Evolutionary conservation across 2,329 filamentous ascomycete species (phyloP), one percentile per base, ranked within the genome.

Genomic region (Colletotrichum chrysophilum): DNA sequence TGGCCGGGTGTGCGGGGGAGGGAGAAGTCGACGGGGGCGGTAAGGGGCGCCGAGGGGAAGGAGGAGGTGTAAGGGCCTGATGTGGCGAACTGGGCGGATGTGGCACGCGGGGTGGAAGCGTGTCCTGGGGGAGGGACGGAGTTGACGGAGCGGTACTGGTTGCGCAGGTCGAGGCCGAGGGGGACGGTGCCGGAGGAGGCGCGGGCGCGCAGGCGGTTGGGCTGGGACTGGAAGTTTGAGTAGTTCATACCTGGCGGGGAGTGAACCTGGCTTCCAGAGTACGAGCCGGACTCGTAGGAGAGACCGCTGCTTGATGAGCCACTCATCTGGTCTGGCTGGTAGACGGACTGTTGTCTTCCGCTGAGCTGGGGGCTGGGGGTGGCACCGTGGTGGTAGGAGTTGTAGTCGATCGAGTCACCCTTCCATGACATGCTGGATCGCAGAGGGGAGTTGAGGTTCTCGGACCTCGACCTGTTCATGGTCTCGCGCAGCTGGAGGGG

Each of bases 381-480:
- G 10, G 84, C 84, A 18, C 83, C 84, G 62, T 88, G 86, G 61
- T 88, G 86, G 79, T 91, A 92, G 13, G 85, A 87, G 13, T 85
- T 87, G 80, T 92, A 93, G 79, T 92, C 90, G 72, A 92, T 87
- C 2, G 88, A 85, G 76, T 91, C 89, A 16, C 89, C 89, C 81
- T 92, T 92, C 91, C 91, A 93, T 14, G 90, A 89, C 89, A 92
- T 91, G 80, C 89, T 91, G 12, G 91, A 87, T 43, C 91, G 86
- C 61, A 93, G 83, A 4, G 91, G 90, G 16, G 91, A 92, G 75
- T 92, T 90, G 16, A 92, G 81, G 13, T 86, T 90, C 65, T 92
- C 91, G 4, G 90, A 89, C 76, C 91, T 87, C 13, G 90, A 88
- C 72, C 91, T 86, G 7, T 87, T 87, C 84, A 92, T 87, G 4